Conservation (phyloP, 164 flowering plant genomes). For the Aristolochia fimbriata region DNA sequence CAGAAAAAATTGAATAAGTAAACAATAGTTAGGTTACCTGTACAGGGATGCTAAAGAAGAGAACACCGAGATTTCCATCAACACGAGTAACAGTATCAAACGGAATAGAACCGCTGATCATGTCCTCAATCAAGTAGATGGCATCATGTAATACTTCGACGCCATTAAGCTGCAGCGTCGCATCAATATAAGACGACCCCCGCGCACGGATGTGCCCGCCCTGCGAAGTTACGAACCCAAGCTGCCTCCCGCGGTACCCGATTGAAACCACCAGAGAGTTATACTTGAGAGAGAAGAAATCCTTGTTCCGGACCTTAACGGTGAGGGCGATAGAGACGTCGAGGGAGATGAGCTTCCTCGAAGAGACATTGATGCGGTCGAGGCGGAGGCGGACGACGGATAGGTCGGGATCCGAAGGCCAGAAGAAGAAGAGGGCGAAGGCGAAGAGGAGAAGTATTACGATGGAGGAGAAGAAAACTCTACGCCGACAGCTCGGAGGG, state of each 20-base stretch:
- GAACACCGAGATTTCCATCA: conserved; percentile 45
- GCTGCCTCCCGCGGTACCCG: conserved; percentile 50
- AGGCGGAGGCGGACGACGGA: conserved; percentile 39
- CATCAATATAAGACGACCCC: conserved; percentile 46
- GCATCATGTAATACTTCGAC: conserved; percentile 53
- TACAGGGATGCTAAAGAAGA: conserved; percentile 52
- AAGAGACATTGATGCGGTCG: conserved; percentile 24
- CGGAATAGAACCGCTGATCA: conserved; percentile 60
- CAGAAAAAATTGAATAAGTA: neutral
- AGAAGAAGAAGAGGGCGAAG: conserved; percentile 33
- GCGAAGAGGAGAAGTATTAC: conserved; percentile 14
- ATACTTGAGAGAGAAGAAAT: conserved; percentile 55
- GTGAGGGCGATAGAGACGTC: conserved; percentile 45
- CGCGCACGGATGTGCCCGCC: conserved; percentile 46
- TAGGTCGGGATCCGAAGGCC: conserved; percentile 64
- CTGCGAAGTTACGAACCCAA: conserved; percentile 50
- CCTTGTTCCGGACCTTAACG: conserved; percentile 42
- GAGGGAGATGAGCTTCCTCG: conserved; percentile 21
- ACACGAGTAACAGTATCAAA: conserved; percentile 55
- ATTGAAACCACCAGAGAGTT: conserved; percentile 34
- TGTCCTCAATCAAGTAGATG: conserved; percentile 58
- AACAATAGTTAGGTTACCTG: conserved; percentile 28
- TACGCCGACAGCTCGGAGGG: conserved; percentile 10
- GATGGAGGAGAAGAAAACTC: conserved; percentile 1
- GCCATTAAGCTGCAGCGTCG: conserved; percentile 51